Percentiles rank a stretch among this genome's conserved stretches.
phyloP scores from a whole-genome alignment of 371 early-diverging fungal species.

The Actinomortierella wolfii region DNA sequence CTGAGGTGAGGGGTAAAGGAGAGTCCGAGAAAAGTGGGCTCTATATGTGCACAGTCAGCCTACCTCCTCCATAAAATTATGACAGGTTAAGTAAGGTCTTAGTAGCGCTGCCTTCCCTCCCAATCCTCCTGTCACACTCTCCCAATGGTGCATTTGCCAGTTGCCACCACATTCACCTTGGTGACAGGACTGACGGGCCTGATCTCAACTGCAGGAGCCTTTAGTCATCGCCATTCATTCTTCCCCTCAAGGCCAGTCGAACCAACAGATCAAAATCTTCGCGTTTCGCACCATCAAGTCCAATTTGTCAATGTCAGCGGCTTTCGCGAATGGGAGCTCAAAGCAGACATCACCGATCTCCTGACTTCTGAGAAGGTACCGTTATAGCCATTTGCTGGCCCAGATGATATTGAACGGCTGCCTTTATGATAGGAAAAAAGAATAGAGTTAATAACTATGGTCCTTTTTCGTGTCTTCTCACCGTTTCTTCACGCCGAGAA shows the following conservation, averaged over 20 bases:
- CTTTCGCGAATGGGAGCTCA: slow-evolving; percentile 44
- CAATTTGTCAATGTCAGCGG: slow-evolving; percentile 31
- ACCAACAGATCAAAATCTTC: slow-evolving; percentile 38
- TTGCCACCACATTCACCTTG: too few relatives aligned
- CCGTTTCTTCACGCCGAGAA: not conserved
- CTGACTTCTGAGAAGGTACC: not conserved
- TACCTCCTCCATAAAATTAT: too few relatives aligned
- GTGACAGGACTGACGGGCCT: too few relatives aligned
- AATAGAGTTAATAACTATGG: not conserved
- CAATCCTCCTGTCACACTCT: too few relatives aligned
- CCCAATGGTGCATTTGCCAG: too few relatives aligned
- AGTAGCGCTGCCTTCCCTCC: too few relatives aligned
- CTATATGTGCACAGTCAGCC: too few relatives aligned
- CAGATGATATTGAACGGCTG: slow-evolving; percentile 10
- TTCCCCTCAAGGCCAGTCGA: slow-evolving; percentile 29
- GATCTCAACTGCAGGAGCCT: too few relatives aligned
- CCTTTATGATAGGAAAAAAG: not conserved
- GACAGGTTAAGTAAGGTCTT: too few relatives aligned
- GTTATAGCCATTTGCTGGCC: slow-evolving; percentile 6
- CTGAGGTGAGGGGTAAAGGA: too few relatives aligned
- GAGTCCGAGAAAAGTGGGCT: too few relatives aligned
- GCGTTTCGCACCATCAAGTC: slow-evolving; percentile 29
- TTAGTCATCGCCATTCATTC: slow-evolving; percentile 41
- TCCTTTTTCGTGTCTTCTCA: not conserved
- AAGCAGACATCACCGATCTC: slow-evolving; percentile 14